A percentile compares a stretch with the other conserved stretches of the same genome.
phyloP scores from a whole-genome alignment of 257 asterid genomes.

The Osmanthus fragrans region DNA sequence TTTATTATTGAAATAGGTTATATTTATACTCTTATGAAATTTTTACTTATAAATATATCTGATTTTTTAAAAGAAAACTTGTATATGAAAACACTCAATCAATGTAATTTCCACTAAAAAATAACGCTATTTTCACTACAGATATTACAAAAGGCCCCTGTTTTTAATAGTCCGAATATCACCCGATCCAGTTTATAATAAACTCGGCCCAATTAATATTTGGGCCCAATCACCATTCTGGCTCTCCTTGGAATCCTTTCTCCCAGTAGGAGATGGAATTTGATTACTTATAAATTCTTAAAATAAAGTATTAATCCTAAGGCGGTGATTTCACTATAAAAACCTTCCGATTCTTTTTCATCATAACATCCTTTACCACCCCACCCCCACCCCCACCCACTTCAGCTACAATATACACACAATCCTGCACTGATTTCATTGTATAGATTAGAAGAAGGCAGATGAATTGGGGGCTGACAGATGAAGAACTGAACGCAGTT shows the following conservation, averaged over 20 bases:
- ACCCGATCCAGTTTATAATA: too few species aligned
- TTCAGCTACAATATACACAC: background rate
- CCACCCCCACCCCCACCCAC: background rate
- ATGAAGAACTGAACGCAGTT: constrained; percentile 66
- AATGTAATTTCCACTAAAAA: too few species aligned
- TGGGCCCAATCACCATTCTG: background rate
- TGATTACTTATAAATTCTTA: background rate
- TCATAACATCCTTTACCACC: background rate
- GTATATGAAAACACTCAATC: too few species aligned
- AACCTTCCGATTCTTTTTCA: constrained; percentile 1
- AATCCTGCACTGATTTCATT: background rate
- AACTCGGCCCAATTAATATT: too few species aligned
- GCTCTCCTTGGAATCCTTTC: background rate
- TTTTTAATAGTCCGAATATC: too few species aligned
- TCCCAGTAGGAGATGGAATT: background rate
- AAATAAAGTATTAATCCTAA: background rate
- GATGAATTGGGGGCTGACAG: constrained; percentile 48
- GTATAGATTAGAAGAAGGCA: constrained; percentile 11
- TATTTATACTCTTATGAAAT: too few species aligned
- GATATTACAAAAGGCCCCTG: too few species aligned
- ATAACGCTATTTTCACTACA: too few species aligned
- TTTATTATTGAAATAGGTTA: too few species aligned
- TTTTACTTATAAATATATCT: too few species aligned
- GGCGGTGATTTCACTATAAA: background rate
- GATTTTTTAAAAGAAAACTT: too few species aligned